Evolutionary conservation across 108 stramenopile genomes (phyloP), one percentile per base, ranked within the genome.

Genomic region (Cyclotella baltica): DNA sequence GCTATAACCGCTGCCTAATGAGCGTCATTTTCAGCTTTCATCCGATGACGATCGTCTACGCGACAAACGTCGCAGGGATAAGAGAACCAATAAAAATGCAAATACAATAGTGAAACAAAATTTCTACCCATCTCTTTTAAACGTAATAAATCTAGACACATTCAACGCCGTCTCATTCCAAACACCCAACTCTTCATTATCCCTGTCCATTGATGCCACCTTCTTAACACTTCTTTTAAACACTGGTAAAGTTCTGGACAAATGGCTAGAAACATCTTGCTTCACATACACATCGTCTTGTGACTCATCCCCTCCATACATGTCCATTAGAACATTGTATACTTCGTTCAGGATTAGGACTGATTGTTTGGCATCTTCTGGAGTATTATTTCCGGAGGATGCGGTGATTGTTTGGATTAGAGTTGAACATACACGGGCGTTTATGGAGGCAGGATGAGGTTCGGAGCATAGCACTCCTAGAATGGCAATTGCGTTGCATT

Each of bases 221-320:
- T 50, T 61, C 58, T 78, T 72, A 29, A 85, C 65, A 28, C 59
- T 57, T 64, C 72, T 69, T 62, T 83, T 82, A 37, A 85, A 79
- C 22, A 64, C 37, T 34, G 85, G 81, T 53, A 85, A 53, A 35
- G 72, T 78, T 70, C 66, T 69, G 53, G 77, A 66, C 59, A 88
- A 75, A 51, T 77, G 66, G 18, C 65, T 75, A 10, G 87, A 67
- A 0, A 91, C 79, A 68, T 86, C 65, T 59, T 81, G 40, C 13
- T 64, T 29, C 27, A 47, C 52, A 72, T 87, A 91, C 5, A 89
- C 66, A 15, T 79, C 73, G 23, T 88, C 84, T 65, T 89, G 76
- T 52, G 77, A 78, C 57, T 87, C 85, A 69, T 88, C 87, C 36
- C 84, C 71, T n/a, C 90, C 88, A 64, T 88, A 91, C 63, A 88